These are phyloP conservation scores for Tolypocladium ovalisporum DNA, from an alignment of 2,329 filamentous ascomycete genomes.

Conservation along the genomic window DNA sequence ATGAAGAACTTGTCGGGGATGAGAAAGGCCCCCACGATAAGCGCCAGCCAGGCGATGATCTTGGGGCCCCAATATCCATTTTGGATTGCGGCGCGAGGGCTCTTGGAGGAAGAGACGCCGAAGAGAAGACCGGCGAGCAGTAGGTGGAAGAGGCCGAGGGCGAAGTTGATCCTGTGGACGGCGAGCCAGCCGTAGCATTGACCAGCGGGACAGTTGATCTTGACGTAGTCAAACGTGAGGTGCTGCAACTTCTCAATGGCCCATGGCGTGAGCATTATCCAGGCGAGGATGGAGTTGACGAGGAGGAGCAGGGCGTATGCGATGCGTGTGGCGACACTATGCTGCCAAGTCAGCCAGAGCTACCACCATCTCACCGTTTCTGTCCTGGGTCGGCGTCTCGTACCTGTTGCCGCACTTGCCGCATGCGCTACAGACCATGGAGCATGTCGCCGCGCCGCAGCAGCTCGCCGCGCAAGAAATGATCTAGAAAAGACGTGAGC, in stretches of 20 bases:
- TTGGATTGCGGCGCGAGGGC: constrained; percentile 78
- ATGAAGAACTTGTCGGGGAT: constrained; percentile 94
- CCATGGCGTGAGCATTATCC: constrained; percentile 99
- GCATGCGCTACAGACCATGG: constrained; percentile 88
- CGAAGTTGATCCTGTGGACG: constrained; percentile 96
- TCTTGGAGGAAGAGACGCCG: constrained; percentile 77
- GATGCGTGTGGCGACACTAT: constrained; percentile 89
- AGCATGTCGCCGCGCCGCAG: constrained; percentile 93
- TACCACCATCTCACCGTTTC: background rate
- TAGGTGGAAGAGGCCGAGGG: constrained; percentile 86
- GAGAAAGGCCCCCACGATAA: constrained; percentile 87
- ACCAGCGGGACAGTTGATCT: constrained; percentile 82
- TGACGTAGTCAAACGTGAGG: constrained; percentile 89
- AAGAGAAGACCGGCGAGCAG: constrained; percentile 75
- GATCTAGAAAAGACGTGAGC: constrained; percentile 36
- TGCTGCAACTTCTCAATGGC: constrained; percentile 92
- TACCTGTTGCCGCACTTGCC: constrained; percentile 96
- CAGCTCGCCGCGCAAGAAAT: constrained; percentile 77
- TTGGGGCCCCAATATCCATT: constrained; percentile 99
- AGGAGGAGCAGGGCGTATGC: constrained; percentile 91
- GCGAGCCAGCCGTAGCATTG: constrained; percentile 93
- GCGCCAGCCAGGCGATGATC: constrained; percentile 74
- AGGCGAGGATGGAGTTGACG: constrained; percentile 91
- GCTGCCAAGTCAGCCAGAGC: background rate
- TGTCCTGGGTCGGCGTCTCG: constrained; percentile 1